A percentile compares a stretch with the other conserved stretches of the same genome.
Conservation (phyloP, 2,329 filamentous ascomycete genomes). For the Pseudopyrenochaeta lycopersici region DNA sequence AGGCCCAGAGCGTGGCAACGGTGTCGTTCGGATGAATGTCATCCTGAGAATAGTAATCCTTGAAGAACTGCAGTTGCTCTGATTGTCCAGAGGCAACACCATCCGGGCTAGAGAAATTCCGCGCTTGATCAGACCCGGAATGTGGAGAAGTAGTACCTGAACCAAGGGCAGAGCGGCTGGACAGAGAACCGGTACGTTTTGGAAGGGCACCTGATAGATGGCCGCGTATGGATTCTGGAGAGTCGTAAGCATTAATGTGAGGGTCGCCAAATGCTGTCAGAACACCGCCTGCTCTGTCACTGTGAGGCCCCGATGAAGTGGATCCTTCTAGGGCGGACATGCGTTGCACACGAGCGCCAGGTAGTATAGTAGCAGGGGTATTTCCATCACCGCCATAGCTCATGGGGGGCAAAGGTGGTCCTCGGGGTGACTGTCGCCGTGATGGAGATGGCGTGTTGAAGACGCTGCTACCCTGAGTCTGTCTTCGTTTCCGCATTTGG, state of each 20-base stretch:
- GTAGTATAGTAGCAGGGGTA: constrained; percentile 64
- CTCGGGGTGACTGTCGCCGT: constrained; percentile 44
- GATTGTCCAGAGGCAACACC: constrained; percentile 88
- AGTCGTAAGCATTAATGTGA: constrained; percentile 57
- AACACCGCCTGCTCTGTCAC: constrained; percentile 39
- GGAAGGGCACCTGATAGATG: constrained; percentile 54
- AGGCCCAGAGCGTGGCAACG: constrained; percentile 94
- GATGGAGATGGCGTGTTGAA: constrained; percentile 89
- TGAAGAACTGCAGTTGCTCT: constrained; percentile 95
- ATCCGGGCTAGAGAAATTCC: constrained; percentile 85
- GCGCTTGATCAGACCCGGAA: constrained; percentile 52
- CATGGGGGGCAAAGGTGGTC: constrained; percentile 51
- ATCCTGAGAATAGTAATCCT: constrained; percentile 97
- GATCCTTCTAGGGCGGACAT: constrained; percentile 92
- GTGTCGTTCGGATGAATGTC: constrained; percentile 92
- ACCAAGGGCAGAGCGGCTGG: constrained; percentile 80
- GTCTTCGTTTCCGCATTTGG: constrained; percentile 62
- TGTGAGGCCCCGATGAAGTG: constrained; percentile 62
- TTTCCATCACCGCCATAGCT: constrained; percentile 52
- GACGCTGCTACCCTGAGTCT: constrained; percentile 74
- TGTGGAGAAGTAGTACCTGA: constrained; percentile 75
- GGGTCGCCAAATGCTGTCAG: constrained; percentile 32
- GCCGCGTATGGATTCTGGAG: constrained; percentile 71
- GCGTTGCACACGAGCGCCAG: constrained; percentile 88
- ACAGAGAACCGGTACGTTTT: constrained; percentile 86